Base-by-base conservation (phyloP, 371 early-diverging fungal species). In the Batkoa obscura region DNA sequence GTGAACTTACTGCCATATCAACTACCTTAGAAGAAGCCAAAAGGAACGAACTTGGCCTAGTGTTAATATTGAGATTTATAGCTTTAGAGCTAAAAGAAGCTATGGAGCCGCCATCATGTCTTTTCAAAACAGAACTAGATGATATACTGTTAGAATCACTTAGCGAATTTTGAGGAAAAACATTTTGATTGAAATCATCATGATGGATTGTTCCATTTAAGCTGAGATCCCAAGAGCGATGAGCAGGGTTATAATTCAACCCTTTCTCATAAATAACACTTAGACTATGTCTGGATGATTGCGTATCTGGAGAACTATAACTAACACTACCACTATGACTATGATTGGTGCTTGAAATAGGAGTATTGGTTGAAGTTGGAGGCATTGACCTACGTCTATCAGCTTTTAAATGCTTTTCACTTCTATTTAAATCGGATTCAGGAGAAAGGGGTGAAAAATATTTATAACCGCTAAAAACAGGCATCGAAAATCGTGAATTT, bases 11-110 rank as follows among this genome's bases (percentile, higher is more conserved):
- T 13, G 51, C 51, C 15, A 50, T 12, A 8, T 50, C 51, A 6
- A 50, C 51, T 9, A 50, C 51, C 34, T 50, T 50, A 35, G 51
- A 32, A 35, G 51, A 23, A 30, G 51, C 51, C 6, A 50, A 35
- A 6, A 50, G 51, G 34, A 50, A 50, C 6, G 51, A 50, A 15
- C 51, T 50, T 12, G 51, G 51, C 34, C 51, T 3, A 23, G 23
- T 23, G 23, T 8, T 10, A 8, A 41, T 10, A 10, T n/a, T 41
- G 10, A 41, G n/a, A n/a, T 41, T 41, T n/a, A 10, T n/a, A 8
- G n/a, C n/a, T n/a, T n/a, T 41, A 10, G 41, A 41, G 41, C n/a
- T n/a, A n/a, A 41, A 41, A n/a, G 10, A 10, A 41, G 41, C 10
- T 23, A 23, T 23, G 23, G 23, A 23, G 23, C 23, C 23, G 23